A percentile compares a stretch with the other conserved stretches of the same genome.
These are phyloP conservation scores for Lanmaoa pseudosensibilis DNA, from an alignment of 768 basidiomycete species.

Conservation along the genomic window DNA sequence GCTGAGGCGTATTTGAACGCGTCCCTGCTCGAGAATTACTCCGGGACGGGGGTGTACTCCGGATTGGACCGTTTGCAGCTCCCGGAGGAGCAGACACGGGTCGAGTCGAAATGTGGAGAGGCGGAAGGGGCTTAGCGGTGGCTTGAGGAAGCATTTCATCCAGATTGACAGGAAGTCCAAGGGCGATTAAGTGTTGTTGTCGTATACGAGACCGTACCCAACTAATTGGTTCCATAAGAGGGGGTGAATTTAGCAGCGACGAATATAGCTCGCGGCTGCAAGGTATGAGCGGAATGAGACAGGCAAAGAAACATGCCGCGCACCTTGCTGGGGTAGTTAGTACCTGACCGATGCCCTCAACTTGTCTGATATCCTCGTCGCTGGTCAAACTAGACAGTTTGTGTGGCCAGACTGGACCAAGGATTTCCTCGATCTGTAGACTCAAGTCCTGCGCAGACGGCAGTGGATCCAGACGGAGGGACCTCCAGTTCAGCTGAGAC, in stretches of 20 bases:
- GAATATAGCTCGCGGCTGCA: constrained; percentile 78
- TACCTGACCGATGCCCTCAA: constrained; percentile 78
- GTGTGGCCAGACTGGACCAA: constrained; percentile 65
- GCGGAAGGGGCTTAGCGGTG: constrained; percentile 66
- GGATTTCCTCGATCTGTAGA: constrained; percentile 61
- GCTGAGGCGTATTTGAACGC: constrained; percentile 44
- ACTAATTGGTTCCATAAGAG: constrained; percentile 80
- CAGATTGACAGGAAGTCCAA: constrained; percentile 93
- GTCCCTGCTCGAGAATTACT: constrained; percentile 55
- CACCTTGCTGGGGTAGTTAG: constrained; percentile 77
- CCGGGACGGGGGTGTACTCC: constrained; percentile 33
- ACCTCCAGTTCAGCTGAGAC: constrained; percentile 52
- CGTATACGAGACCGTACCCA: constrained; percentile 94
- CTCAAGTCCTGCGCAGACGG: constrained; percentile 58
- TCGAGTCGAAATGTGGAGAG: constrained; percentile 79
- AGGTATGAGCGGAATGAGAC: constrained; percentile 23
- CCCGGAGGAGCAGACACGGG: constrained; percentile 80
- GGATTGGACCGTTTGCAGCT: constrained; percentile 40
- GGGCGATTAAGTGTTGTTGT: constrained; percentile 84
- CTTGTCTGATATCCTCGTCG: constrained; percentile 74
- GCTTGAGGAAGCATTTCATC: constrained; percentile 83
- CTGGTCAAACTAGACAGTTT: constrained; percentile 55
- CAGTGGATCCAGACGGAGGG: constrained; percentile 64
- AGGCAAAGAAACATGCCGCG: constrained; percentile 10
- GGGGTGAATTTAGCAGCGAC: constrained; percentile 65